These are phyloP conservation scores for Ophiostoma populinum DNA, from an alignment of 2,329 filamentous ascomycete genomes.

Conservation along the genomic window DNA sequence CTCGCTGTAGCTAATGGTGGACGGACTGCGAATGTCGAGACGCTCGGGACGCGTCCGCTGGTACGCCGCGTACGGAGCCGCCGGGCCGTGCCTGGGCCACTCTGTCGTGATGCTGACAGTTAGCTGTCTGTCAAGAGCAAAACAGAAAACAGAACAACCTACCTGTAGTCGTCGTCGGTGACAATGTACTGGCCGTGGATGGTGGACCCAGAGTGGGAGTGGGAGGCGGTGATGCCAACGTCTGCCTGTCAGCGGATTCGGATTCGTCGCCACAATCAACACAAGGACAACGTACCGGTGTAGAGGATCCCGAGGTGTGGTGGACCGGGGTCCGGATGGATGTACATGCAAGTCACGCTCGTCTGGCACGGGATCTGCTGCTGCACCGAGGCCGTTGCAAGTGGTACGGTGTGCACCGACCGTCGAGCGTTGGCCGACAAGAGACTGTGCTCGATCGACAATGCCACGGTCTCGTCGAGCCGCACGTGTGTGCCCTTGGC, in stretches of 20 bases:
- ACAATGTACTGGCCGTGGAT: constrained; percentile 25
- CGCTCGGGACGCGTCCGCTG: constrained; percentile 2
- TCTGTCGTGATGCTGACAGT: background rate
- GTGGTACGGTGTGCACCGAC: background rate
- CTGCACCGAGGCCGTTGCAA: background rate
- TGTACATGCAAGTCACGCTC: constrained; percentile 7
- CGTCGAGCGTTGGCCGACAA: background rate
- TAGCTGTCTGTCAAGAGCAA: too few species aligned
- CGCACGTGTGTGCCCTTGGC: constrained; percentile 1
- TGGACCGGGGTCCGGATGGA: constrained; percentile 19
- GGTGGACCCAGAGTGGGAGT: background rate
- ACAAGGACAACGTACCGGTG: constrained; percentile 19
- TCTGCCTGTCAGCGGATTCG: too few species aligned
- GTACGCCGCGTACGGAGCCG: background rate
- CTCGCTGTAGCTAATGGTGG: constrained; percentile 30
- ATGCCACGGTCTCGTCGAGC: background rate
- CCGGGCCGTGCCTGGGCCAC: background rate
- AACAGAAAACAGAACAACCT: background rate
- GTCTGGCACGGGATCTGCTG: background rate
- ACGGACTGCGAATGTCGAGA: constrained; percentile 18
- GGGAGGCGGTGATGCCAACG: constrained; percentile 18
- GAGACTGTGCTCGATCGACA: background rate
- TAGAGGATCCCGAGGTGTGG: constrained; percentile 26
- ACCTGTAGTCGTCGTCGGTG: constrained; percentile 21
- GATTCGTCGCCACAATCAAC: background rate